Conservation (phyloP, 2,329 filamentous ascomycete species). For the Talaromyces marneffei region DNA sequence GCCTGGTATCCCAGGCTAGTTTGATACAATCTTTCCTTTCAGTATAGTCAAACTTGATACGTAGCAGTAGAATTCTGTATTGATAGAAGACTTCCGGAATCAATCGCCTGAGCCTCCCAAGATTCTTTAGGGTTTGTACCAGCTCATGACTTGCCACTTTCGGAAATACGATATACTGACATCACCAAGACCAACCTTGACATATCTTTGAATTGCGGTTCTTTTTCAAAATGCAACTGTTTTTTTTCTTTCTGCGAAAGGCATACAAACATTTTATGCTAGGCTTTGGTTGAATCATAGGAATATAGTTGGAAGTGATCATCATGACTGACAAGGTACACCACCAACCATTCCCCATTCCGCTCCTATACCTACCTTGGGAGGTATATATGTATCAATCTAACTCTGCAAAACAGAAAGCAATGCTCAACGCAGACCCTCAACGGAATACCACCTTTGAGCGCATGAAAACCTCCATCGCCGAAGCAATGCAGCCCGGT, state of each 20-base stretch:
- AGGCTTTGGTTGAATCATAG: neutral
- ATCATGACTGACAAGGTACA: slow-evolving; percentile 4
- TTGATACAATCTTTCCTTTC: neutral
- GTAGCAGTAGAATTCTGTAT: neutral
- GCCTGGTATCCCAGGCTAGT: neutral
- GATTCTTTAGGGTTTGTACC: neutral
- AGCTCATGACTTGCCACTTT: neutral
- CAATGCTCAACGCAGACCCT: neutral
- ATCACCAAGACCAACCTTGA: neutral
- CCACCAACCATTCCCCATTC: neutral
- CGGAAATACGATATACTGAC: slow-evolving; percentile 7
- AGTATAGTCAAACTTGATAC: neutral
- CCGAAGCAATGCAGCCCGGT: slow-evolving; percentile 10
- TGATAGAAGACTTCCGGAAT: neutral
- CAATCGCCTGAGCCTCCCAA: neutral
- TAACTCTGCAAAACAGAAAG: neutral
- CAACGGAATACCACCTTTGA: neutral
- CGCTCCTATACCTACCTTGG: neutral
- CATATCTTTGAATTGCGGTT: neutral
- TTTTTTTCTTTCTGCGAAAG: neutral
- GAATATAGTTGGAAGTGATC: neutral
- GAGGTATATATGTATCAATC: neutral
- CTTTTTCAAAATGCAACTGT: neutral
- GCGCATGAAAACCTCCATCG: slow-evolving; percentile 4
- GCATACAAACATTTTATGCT: neutral